Base-by-base conservation (phyloP, 1,139 yeast species). In the Pichia terricola region DNA sequence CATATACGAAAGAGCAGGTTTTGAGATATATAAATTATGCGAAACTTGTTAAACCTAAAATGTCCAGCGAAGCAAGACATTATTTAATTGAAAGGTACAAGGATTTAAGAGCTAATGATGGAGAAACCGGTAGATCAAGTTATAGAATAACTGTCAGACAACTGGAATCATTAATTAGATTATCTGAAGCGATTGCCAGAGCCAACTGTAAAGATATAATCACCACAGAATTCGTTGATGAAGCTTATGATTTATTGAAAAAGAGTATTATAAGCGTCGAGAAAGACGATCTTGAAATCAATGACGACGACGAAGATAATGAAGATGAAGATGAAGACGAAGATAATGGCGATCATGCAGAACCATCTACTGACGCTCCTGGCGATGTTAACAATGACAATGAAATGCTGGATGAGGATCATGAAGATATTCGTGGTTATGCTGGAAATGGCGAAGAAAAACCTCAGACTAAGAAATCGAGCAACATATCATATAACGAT, bases 71-170 rank as follows among this genome's bases (percentile, higher is more conserved):
- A 48, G 95, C 98, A 1, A 72, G 95, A 56, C 79, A 79, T 47
- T 77, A 75, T 53, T 69, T 91, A 56, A 94, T 91, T 35, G 72
- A 79, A 40, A 76, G 84, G 56, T 91, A 91, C 65, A 87, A 86
- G 60, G 95, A 86, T 55, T 73, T 94, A 51, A 75, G 99, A 64
- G 77, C 77, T 39, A 94, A 87, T 59, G 98, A 91, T 63, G 88
- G 96, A 1, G 95, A 86, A 63, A 96, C 96, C 1, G 94, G 95
- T 9, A 73, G 94, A 57, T 72, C 83, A 16, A 83, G 95, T 46
- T 91, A 91, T 64, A 73, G 98, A 64, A 91, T 91, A 55, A 91
- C 98, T 1, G 98, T 94, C 34, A 82, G 99, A 69, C 99, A 91
- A 62, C 72, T 91, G 56, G 99, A 91, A 65, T 85, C 88, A 42